Conservation (phyloP, 2,329 filamentous ascomycete species). For the Fusarium sp. region DNA sequence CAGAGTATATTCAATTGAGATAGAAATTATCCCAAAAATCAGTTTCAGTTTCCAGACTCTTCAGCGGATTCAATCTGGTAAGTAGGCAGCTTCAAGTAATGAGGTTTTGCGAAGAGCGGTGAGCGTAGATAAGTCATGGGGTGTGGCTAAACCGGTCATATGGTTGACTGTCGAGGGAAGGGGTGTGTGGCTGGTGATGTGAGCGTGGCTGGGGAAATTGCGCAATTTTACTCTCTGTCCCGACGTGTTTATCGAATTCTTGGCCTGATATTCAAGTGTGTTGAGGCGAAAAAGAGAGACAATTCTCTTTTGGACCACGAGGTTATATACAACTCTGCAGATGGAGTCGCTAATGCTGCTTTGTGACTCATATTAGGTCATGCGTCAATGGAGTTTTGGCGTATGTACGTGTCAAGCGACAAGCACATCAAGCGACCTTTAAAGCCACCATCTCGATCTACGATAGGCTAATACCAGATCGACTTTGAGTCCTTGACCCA, state of each 20-base stretch:
- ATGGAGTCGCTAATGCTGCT: conserved; percentile 10
- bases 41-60: neutral
- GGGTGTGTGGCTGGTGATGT: conserved; percentile 7
- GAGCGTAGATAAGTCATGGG: conserved; percentile 31
- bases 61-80: conserved; percentile 16
- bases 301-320: conserved; percentile 3
- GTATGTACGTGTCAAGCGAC: conserved; percentile 26
- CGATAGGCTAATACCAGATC: conserved; percentile 25
- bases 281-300: neutral
- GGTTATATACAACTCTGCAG: conserved; percentile 13
- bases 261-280: conserved; percentile 11
- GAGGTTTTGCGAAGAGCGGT: conserved; percentile 25
- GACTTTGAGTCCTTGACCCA: conserved; percentile 9
- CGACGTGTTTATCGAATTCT: conserved; percentile 1
- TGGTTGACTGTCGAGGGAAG: neutral
- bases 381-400: conserved; percentile 24
- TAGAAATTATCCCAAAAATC: conserved; percentile 13
- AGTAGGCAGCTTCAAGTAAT: conserved; percentile 16
- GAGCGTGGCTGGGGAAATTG: conserved; percentile 30
- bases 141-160: conserved; percentile 24
- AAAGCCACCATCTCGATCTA: conserved; percentile 19
- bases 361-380: conserved; percentile 28
- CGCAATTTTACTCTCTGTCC: conserved; percentile 28
- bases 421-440: neutral
- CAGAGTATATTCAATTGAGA: neutral